Evolutionary conservation across 2,329 filamentous ascomycete species (phyloP).

Genomic region (Penicillium sp.): DNA sequence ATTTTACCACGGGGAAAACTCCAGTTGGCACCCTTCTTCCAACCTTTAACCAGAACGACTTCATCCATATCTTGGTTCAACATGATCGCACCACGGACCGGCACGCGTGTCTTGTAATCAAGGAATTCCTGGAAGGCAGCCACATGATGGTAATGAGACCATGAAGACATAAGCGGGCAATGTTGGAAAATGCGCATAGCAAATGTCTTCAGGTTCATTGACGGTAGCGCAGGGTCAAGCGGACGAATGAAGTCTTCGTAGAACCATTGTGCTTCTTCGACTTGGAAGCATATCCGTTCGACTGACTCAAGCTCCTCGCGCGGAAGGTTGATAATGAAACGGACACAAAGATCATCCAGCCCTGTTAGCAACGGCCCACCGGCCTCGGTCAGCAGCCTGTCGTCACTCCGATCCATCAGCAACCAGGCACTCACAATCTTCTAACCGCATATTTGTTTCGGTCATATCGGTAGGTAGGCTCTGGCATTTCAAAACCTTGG

Average conservation of each 20-base stretch:
- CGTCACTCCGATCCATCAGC: background rate
- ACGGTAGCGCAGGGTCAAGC: slow-evolving; percentile 78
- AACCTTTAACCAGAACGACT: slow-evolving; percentile 89
- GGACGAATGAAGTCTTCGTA: slow-evolving; percentile 99
- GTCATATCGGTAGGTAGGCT: slow-evolving; percentile 64
- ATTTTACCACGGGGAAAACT: slow-evolving; percentile 97
- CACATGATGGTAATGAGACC: slow-evolving; percentile 73
- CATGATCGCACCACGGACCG: slow-evolving; percentile 90
- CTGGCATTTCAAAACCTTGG: slow-evolving; percentile 58
- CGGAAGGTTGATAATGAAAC: slow-evolving; percentile 96
- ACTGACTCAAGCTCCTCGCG: slow-evolving; percentile 85
- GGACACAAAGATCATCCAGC: slow-evolving; percentile 96
- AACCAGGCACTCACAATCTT: slow-evolving; percentile 69
- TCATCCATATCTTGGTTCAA: slow-evolving; percentile 93
- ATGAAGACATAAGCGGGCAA: slow-evolving; percentile 81
- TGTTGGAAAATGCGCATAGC: slow-evolving; percentile 90
- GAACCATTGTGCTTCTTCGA: slow-evolving; percentile 99
- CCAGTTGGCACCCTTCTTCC: slow-evolving; percentile 96
- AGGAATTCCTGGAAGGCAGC: slow-evolving; percentile 89
- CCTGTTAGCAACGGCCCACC: slow-evolving; percentile 51
- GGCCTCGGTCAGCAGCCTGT: slow-evolving; percentile 24
- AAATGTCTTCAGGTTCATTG: slow-evolving; percentile 80
- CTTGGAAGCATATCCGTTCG: slow-evolving; percentile 94
- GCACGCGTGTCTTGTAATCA: slow-evolving; percentile 90
- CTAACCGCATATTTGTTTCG: slow-evolving; percentile 77